Base-by-base conservation (phyloP, 179 eudicot genomes). In the Corrigiola litoralis region DNA sequence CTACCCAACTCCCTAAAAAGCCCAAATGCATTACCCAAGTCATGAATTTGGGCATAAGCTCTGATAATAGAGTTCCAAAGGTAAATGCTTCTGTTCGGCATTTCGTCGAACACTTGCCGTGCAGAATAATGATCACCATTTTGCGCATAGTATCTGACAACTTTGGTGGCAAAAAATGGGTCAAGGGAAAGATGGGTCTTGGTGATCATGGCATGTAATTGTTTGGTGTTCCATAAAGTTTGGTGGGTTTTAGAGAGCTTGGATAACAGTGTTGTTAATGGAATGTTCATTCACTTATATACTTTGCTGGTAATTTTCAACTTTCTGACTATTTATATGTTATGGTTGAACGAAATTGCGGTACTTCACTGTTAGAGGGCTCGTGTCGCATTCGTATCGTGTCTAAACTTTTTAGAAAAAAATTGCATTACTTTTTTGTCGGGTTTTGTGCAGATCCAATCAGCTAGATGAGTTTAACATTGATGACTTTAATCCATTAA, bases 61-160 rank as follows among this genome's bases (percentile, higher is more conserved):
- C 90, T 75, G 60, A 92, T 89, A 12, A 89, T 80, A 40, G 96
- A 87, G 72, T 87, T 89, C 90, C 95, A 89, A 23, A 89, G 88
- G 66, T 68, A 92, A 27, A 82, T 75, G 52, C 81, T 92, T 72
- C 80, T 65, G 45, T 79, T 28, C 23, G 95, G 81, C 72, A 33
- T 84, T 90, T 78, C 78, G 1, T 80, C 96, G 58, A 90, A 89
- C 87, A 90, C 44, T 38, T 82, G 79, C 77, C 73, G 85, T 12
- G 97, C 95, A 20, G 84, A 85, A n/a, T 28, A n/a, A 47, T 84
- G 75, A 53, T 85, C 83, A 36, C 72, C 38, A 74, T 84, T 89
- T 11, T 71, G 27, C 0, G 88, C 89, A 50, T 87, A 92, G 27
- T 82, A 81, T n/a, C 88, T 78, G 7, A 76, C 42, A 61, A 92